Conservation (phyloP, 1,139 yeast species). For the Hansenula lynferdii region DNA sequence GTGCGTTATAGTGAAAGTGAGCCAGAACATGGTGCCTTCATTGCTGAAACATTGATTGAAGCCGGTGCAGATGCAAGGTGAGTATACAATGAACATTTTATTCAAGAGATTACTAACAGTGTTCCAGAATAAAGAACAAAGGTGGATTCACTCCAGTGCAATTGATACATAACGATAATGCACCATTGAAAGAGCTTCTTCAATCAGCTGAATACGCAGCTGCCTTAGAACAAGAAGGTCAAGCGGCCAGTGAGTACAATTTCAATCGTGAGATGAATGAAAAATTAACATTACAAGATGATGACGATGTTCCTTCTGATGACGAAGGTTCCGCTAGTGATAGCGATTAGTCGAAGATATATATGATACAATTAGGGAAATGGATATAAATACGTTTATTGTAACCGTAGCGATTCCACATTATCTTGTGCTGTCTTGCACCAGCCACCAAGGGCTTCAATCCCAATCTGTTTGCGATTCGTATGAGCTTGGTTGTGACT, state of each 20-base stretch:
- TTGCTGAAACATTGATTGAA: constrained; percentile 77
- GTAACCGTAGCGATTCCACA: too few species aligned
- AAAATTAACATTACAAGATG: constrained; percentile 16
- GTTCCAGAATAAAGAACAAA: constrained; percentile 38
- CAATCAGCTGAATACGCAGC: constrained; percentile 81
- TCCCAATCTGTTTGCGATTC: constrained; percentile 9
- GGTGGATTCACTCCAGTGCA: constrained; percentile 73
- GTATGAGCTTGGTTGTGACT: constrained; percentile 15
- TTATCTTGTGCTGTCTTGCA: constrained; percentile 17
- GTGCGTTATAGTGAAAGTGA: constrained; percentile 73
- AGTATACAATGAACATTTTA: background rate
- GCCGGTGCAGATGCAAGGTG: constrained; percentile 83
- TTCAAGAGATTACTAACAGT: constrained; percentile 10
- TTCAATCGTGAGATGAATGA: constrained; percentile 18
- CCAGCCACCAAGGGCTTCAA: constrained; percentile 16
- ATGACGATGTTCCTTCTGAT: constrained; percentile 22
- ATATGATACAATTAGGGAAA: too few species aligned
- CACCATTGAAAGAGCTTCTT: constrained; percentile 54
- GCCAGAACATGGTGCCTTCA: constrained; percentile 79
- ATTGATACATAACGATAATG: constrained; percentile 46
- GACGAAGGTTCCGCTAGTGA: constrained; percentile 21
- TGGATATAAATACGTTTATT: too few species aligned
- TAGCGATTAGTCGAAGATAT: background rate
- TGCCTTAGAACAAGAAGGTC: constrained; percentile 22
- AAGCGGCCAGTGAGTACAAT: constrained; percentile 20